Conservation (phyloP, 2,329 filamentous ascomycete genomes). For the Aspergillus niger region DNA sequence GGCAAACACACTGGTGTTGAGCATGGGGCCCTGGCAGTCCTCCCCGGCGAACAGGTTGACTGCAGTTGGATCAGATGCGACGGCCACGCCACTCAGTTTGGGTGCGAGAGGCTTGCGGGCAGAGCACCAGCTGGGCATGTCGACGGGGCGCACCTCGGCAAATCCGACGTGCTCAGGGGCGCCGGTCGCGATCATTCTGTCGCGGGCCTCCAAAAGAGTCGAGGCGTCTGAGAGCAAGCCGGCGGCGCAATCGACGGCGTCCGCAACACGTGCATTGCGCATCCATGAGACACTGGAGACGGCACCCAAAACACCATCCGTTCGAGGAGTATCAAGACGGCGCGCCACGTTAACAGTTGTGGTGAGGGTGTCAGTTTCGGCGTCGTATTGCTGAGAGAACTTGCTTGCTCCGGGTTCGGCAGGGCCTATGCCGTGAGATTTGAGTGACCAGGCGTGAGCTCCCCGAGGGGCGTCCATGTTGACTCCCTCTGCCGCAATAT, state of each 20-base stretch:
- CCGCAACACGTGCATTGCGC: conserved; percentile 3
- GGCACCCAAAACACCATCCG: background rate
- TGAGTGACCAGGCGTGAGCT: background rate
- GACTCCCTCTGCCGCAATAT: background rate
- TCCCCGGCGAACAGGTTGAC: background rate
- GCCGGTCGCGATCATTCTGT: background rate
- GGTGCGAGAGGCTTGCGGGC: background rate
- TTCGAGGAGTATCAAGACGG: background rate
- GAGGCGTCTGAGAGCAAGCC: background rate
- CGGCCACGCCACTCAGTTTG: background rate
- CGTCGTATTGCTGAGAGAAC: background rate
- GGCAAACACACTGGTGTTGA: conserved; percentile 2
- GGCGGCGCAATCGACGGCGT: conserved; percentile 6
- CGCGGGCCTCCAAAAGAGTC: background rate
- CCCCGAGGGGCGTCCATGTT: background rate
- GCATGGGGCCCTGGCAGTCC: background rate
- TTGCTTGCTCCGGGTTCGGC: background rate
- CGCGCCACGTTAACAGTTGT: background rate
- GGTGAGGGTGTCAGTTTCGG: background rate
- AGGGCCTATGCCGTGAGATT: background rate
- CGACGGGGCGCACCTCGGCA: background rate
- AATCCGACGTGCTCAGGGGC: background rate
- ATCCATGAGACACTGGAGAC: background rate
- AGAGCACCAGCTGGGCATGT: background rate
- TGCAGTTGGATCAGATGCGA: background rate